A percentile compares a stretch with the other conserved stretches of the same genome.
phyloP scores from a whole-genome alignment of 176 grass and related monocot genomes.

The Elymus sibiricus region DNA sequence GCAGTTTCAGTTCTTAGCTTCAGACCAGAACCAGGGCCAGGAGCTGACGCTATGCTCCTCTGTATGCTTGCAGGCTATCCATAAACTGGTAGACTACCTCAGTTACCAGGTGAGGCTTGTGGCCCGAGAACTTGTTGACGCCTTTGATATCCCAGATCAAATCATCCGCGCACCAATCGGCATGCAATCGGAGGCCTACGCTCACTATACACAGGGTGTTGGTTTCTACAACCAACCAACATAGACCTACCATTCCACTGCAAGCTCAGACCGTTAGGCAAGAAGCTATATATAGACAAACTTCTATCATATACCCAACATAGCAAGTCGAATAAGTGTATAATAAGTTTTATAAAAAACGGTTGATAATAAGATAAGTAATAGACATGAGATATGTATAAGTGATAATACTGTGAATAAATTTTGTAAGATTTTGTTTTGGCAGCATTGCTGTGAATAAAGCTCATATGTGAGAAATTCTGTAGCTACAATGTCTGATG shows the following conservation, averaged over 20 bases:
- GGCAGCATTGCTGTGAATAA: neutral
- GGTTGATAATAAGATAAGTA: constrained; percentile 1
- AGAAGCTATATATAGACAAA: neutral
- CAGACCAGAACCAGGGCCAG: neutral
- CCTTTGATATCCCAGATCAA: constrained; percentile 82
- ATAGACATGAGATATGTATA: constrained; percentile 4
- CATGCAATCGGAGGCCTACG: constrained; percentile 78
- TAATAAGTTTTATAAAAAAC: neutral
- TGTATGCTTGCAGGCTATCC: constrained; percentile 64
- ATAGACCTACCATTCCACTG: neutral
- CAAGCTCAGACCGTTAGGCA: neutral
- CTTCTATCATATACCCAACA: neutral
- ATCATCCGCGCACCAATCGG: constrained; percentile 87
- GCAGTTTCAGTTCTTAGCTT: constrained; percentile 1
- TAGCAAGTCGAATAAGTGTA: neutral
- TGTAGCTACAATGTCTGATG: neutral
- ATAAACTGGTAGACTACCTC: constrained; percentile 86
- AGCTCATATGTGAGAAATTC: neutral
- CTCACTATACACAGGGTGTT: constrained; percentile 72
- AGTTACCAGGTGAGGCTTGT: constrained; percentile 94
- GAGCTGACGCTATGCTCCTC: constrained; percentile 17
- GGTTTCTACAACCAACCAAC: constrained; percentile 52
- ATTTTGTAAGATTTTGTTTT: neutral
- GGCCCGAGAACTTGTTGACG: constrained; percentile 66
- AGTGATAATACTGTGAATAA: neutral